Evolutionary conservation across 78 protist species (phyloP).

Genomic region (Guillardia theta): DNA sequence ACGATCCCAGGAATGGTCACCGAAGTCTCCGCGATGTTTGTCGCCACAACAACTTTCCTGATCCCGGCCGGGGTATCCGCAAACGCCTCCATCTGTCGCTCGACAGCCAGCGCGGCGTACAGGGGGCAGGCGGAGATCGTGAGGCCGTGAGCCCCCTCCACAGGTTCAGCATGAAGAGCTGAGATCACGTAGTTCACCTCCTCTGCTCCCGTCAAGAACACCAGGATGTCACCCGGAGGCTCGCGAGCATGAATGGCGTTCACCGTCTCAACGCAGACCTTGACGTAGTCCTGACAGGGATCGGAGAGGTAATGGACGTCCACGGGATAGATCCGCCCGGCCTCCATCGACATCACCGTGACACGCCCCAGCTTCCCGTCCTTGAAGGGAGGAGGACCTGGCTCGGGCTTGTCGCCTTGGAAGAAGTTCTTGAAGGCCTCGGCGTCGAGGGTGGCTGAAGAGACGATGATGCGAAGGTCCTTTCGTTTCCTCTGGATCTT

Average conservation of each 20-base stretch:
- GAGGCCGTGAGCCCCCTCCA: background rate
- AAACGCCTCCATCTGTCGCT: slow-evolving; percentile 51
- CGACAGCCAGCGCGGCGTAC: slow-evolving; percentile 73
- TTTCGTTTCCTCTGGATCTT: slow-evolving; percentile 5
- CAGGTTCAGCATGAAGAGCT: slow-evolving; percentile 85
- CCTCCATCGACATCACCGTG: slow-evolving; percentile 7
- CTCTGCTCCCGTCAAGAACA: slow-evolving; percentile 89
- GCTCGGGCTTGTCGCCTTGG: slow-evolving; percentile 26
- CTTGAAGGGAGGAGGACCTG: background rate
- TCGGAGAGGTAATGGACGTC: slow-evolving; percentile 75
- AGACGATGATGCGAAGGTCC: slow-evolving; percentile 82
- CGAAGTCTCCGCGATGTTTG: slow-evolving; percentile 77
- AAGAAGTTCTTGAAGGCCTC: slow-evolving; percentile 63
- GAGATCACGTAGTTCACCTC: slow-evolving; percentile 95
- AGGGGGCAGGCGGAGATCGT: slow-evolving; percentile 57
- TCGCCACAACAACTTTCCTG: slow-evolving; percentile 60
- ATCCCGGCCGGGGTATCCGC: slow-evolving; percentile 58
- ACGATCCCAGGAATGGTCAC: slow-evolving; percentile 47
- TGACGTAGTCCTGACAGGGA: slow-evolving; percentile 94
- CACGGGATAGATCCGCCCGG: slow-evolving; percentile 89
- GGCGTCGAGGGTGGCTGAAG: slow-evolving; percentile 99
- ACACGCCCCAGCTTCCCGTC: background rate
- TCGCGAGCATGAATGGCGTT: slow-evolving; percentile 76
- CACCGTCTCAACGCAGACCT: slow-evolving; percentile 90
- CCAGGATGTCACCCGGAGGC: slow-evolving; percentile 96